phyloP scores from a whole-genome alignment of 139 green algal species.

The Astrephomene gubernaculifera region DNA sequence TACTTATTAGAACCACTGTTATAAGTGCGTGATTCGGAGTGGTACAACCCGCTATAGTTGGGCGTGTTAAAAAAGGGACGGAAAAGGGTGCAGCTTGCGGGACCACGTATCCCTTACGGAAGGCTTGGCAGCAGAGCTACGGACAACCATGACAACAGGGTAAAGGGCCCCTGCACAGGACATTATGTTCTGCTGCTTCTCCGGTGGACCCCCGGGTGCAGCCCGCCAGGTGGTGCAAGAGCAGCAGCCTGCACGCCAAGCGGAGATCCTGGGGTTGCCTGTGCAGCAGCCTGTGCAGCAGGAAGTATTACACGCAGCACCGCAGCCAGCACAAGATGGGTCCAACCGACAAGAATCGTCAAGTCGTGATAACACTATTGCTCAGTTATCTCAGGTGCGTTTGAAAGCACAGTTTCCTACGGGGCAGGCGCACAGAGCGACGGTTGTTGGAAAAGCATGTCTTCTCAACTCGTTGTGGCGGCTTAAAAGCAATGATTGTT shows the following conservation, averaged over 20 bases:
- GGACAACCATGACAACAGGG: slow-evolving; percentile 2
- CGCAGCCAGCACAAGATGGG: background rate
- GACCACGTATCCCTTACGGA: no score
- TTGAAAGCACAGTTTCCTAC: no score
- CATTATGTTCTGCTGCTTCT: slow-evolving; percentile 27
- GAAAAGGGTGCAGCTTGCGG: no score
- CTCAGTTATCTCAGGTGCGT: slow-evolving; percentile 14
- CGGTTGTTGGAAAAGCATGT: no score
- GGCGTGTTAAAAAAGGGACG: no score
- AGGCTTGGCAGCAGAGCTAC: no score
- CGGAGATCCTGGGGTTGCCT: background rate
- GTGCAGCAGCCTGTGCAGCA: background rate
- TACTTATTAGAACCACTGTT: no score
- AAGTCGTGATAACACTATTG: background rate
- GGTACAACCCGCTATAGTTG: no score
- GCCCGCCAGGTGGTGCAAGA: background rate
- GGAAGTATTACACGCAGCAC: background rate
- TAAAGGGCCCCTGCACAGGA: background rate
- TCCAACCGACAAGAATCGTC: background rate
- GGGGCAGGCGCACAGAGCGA: no score
- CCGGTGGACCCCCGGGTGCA: background rate
- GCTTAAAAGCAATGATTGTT: background rate
- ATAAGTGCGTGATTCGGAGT: no score
- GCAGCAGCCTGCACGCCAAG: background rate
- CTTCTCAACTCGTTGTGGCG: background rate